A percentile compares a stretch with the other conserved stretches of the same genome.
phyloP scores from a whole-genome alignment of 2,329 filamentous ascomycete species.

The Tothia fuscella region DNA sequence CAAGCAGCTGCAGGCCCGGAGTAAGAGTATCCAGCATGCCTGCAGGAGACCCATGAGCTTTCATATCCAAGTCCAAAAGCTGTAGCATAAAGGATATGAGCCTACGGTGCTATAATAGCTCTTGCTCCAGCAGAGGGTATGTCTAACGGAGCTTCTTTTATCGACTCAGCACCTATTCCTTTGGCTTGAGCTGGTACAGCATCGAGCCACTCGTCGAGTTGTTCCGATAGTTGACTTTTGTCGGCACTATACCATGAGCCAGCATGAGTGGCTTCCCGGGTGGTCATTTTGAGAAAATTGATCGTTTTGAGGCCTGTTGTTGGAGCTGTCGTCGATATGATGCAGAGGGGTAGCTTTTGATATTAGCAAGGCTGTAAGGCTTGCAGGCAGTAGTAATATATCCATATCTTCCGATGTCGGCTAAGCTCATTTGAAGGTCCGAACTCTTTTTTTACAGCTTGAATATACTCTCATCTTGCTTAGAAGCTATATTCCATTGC shows the following conservation, averaged over 20 bases:
- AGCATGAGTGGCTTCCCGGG: slow-evolving; percentile 60
- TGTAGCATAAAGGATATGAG: slow-evolving; percentile 7
- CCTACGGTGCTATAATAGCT: slow-evolving; percentile 84
- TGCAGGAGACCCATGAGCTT: slow-evolving; percentile 31
- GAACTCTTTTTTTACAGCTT: too few relatives aligned
- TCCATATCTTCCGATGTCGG: too few relatives aligned
- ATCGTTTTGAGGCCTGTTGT: too few relatives aligned
- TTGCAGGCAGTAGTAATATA: too few relatives aligned
- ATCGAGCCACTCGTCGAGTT: slow-evolving; percentile 66
- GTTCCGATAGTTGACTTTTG: slow-evolving; percentile 43
- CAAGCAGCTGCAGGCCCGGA: slow-evolving; percentile 87
- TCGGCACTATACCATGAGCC: slow-evolving; percentile 57
- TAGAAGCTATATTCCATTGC: too few relatives aligned
- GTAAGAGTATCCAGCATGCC: slow-evolving; percentile 87
- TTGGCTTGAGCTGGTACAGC: slow-evolving; percentile 56
- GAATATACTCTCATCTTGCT: too few relatives aligned
- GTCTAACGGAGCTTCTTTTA: slow-evolving; percentile 21
- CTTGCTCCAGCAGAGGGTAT: slow-evolving; percentile 65
- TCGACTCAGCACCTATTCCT: slow-evolving; percentile 39
- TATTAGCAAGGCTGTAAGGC: too few relatives aligned
- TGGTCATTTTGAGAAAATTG: too few relatives aligned
- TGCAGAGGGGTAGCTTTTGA: too few relatives aligned
- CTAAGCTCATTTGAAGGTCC: too few relatives aligned
- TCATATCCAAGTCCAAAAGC: slow-evolving; percentile 12
- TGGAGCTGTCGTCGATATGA: too few relatives aligned